Evolutionary conservation across 768 basidiomycete species (phyloP).

Genomic region (Trametes cubensis): DNA sequence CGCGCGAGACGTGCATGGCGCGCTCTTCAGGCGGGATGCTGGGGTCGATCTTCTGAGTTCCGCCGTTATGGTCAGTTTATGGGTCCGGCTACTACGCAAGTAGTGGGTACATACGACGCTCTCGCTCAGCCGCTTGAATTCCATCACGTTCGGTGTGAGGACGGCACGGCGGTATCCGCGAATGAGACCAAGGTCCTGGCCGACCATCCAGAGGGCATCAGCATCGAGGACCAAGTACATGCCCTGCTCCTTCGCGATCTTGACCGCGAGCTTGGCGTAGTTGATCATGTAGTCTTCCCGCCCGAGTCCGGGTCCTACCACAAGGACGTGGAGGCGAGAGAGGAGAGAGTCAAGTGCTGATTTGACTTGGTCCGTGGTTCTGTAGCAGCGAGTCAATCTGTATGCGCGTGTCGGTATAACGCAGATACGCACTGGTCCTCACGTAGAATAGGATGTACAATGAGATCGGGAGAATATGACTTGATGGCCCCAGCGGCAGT

Average conservation of each 20-base stretch:
- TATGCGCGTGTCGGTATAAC: no score
- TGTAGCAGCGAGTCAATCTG: slow-evolving; percentile 28
- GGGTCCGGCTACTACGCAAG: not conserved
- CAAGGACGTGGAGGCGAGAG: slow-evolving; percentile 85
- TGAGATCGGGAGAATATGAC: slow-evolving; percentile 94
- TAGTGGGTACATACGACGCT: slow-evolving; percentile 52
- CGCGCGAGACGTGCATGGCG: slow-evolving; percentile 72
- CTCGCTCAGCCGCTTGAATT: slow-evolving; percentile 85
- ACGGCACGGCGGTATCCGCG: slow-evolving; percentile 86
- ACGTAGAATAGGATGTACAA: slow-evolving; percentile 91
- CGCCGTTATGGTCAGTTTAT: not conserved
- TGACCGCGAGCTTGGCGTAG: slow-evolving; percentile 76
- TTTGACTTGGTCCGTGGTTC: slow-evolving; percentile 51
- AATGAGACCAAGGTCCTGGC: slow-evolving; percentile 72
- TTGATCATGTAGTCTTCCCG: slow-evolving; percentile 88
- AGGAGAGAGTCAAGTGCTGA: slow-evolving; percentile 67
- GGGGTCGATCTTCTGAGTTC: slow-evolving; percentile 57
- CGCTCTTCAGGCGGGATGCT: slow-evolving; percentile 51
- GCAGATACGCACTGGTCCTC: slow-evolving; percentile 57
- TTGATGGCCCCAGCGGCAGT: slow-evolving; percentile 93
- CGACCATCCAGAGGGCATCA: slow-evolving; percentile 85
- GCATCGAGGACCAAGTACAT: slow-evolving; percentile 96
- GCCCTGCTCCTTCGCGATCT: slow-evolving; percentile 68
- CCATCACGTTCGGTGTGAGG: slow-evolving; percentile 92
- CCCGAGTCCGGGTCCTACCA: slow-evolving; percentile 94